A percentile compares a stretch with the other conserved stretches of the same genome.
These are phyloP conservation scores for Nannizzia gypsea DNA, from an alignment of 2,329 filamentous ascomycete species.

Conservation along the genomic window DNA sequence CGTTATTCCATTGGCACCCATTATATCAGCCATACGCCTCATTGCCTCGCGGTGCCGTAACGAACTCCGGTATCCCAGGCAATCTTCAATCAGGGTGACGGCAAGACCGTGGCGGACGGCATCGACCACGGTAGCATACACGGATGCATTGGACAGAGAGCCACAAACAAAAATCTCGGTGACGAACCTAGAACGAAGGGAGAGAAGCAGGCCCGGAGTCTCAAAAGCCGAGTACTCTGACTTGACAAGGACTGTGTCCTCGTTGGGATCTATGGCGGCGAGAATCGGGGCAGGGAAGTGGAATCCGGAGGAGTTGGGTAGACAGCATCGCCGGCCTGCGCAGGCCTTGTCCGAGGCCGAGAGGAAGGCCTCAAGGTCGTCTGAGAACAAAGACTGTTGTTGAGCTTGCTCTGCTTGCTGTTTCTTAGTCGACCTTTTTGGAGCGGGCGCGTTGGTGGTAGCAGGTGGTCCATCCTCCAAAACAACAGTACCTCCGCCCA, in stretches of 20 bases:
- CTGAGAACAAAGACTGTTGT: constrained; percentile 10
- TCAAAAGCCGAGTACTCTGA: constrained; percentile 81
- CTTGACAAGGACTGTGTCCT: constrained; percentile 51
- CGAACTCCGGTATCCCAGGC: constrained; percentile 65
- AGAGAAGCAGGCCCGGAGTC: constrained; percentile 58
- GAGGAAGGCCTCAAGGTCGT: constrained; percentile 35
- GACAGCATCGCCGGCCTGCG: constrained; percentile 28
- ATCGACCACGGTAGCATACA: constrained; percentile 84
- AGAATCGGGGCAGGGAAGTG: constrained; percentile 41
- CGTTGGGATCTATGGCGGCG: constrained; percentile 38
- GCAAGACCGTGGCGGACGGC: constrained; percentile 75
- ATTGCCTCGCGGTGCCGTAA: constrained; percentile 59
- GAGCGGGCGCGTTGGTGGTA: neutral
- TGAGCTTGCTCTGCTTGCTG: neutral
- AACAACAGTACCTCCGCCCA: constrained; percentile 37
- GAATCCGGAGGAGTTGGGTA: constrained; percentile 32
- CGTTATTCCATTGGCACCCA: constrained; percentile 57
- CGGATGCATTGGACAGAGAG: constrained; percentile 71
- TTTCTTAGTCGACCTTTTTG: neutral
- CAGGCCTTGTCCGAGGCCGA: constrained; percentile 18
- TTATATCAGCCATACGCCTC: constrained; percentile 57
- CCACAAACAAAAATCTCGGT: constrained; percentile 86
- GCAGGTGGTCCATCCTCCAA: constrained; percentile 18
- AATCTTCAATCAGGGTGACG: constrained; percentile 82
- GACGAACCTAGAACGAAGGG: constrained; percentile 73